These are phyloP conservation scores for Hymenoscyphus repandus DNA, from an alignment of 2,329 filamentous ascomycete genomes.

Conservation along the genomic window DNA sequence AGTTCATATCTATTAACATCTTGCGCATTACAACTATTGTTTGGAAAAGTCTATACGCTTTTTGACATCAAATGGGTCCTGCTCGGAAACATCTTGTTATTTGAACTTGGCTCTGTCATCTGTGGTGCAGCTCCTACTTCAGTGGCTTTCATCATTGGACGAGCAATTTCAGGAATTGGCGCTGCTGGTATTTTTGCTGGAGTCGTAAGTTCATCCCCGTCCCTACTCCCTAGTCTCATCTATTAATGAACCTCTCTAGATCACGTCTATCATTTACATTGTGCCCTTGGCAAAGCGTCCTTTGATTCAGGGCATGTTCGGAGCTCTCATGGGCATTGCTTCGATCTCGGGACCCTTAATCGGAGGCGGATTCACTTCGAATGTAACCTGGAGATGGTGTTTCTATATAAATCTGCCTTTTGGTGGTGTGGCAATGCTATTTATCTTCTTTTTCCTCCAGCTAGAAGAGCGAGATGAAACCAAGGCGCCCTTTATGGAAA, in stretches of 20 bases:
- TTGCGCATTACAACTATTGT: conserved; percentile 2
- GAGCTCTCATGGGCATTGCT: conserved; percentile 18
- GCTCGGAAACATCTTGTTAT: conserved; percentile 17
- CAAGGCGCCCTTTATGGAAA: conserved; percentile 34
- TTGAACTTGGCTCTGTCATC: conserved; percentile 26
- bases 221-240: not conserved
- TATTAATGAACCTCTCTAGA: conserved; percentile 7
- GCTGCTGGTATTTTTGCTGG: conserved; percentile 40
- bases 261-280: conserved; percentile 16
- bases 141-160: conserved; percentile 40
- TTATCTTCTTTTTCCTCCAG: conserved; percentile 33
- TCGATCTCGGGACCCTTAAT: conserved; percentile 28
- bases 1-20: conserved; percentile 32
- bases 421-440: conserved; percentile 31
- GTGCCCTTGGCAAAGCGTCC: conserved; percentile 18
- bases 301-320: conserved; percentile 21
- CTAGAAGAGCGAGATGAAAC: conserved; percentile 6
- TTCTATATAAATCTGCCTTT: conserved; percentile 38
- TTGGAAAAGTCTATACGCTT: conserved; percentile 14
- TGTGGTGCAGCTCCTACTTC: conserved; percentile 28
- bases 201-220: conserved; percentile 7
- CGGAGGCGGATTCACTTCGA: conserved; percentile 31
- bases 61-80: conserved; percentile 25
- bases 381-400: conserved; percentile 34
- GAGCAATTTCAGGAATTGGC: conserved; percentile 37